Conservation (phyloP, 2,329 filamentous ascomycete genomes). For the Epichloe gansuensis region DNA sequence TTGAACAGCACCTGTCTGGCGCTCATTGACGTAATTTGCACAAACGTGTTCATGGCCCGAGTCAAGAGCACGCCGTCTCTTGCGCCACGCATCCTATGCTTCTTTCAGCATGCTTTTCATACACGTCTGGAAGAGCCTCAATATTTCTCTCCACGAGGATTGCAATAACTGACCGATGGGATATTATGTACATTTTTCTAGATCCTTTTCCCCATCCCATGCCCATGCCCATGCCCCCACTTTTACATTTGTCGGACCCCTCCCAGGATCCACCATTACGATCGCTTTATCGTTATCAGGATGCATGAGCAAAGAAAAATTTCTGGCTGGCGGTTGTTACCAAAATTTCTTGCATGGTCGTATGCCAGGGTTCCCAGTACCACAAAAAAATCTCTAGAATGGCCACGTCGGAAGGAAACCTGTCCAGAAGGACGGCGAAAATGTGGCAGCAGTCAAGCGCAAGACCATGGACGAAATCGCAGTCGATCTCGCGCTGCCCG, state of each 20-base stretch:
- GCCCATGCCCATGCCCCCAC: background rate
- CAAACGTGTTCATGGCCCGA: no score
- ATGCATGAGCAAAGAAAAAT: background rate
- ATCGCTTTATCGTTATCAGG: background rate
- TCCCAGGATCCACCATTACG: background rate
- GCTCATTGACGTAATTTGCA: no score
- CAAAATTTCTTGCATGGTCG: background rate
- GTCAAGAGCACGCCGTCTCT: no score
- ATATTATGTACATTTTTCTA: no score
- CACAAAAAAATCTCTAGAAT: background rate
- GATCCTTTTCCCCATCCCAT: background rate
- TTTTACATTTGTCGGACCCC: background rate
- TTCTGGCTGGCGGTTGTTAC: background rate
- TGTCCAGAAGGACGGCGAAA: conserved; percentile 2
- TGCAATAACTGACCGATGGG: no score
- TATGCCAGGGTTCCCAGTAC: background rate
- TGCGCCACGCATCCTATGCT: no score
- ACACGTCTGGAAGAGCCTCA: no score
- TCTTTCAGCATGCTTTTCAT: no score
- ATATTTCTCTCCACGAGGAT: no score
- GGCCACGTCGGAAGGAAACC: conserved; percentile 7
- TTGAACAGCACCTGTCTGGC: no score
- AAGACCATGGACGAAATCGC: conserved; percentile 69
- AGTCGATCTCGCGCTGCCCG: conserved; percentile 78
- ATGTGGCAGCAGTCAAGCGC: conserved; percentile 41